A percentile compares a stretch with the other conserved stretches of the same genome.
These are phyloP conservation scores for Hypoxylon trugodes DNA, from an alignment of 495 filamentous ascomycete genomes.

Conservation along the genomic window DNA sequence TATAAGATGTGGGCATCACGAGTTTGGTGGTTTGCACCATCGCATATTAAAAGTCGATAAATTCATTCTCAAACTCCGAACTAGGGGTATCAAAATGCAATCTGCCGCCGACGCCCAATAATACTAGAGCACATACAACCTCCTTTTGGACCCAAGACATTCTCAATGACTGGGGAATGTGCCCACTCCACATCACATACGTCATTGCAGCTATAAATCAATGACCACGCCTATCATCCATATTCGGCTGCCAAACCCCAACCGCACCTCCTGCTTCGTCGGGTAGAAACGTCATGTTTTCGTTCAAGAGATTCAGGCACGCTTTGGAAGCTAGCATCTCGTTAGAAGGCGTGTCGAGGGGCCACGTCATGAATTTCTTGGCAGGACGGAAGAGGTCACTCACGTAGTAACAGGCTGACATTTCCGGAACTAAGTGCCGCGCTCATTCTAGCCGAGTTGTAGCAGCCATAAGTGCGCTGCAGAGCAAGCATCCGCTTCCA, in stretches of 20 bases:
- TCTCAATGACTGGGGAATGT: not conserved
- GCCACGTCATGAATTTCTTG: conserved; percentile 6
- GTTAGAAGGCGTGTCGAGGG: conserved; percentile 17
- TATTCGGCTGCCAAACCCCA: conserved; percentile 10
- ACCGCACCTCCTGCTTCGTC: conserved; percentile 40
- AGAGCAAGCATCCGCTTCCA: conserved; percentile 58
- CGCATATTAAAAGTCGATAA: conserved; percentile 26
- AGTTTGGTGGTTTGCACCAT: not conserved
- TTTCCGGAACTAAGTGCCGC: conserved; percentile 51
- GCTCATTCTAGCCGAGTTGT: conserved; percentile 56
- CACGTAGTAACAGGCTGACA: conserved; percentile 49
- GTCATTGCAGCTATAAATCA: not conserved
- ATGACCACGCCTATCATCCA: conserved; percentile 4
- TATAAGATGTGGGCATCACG: not conserved
- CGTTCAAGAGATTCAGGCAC: conserved; percentile 55
- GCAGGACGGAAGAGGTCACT: conserved; percentile 25
- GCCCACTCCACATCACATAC: not conserved
- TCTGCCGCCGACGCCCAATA: conserved; percentile 36
- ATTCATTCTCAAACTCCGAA: conserved; percentile 37
- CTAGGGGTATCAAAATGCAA: conserved; percentile 42
- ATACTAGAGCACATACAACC: conserved; percentile 7
- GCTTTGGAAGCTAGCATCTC: conserved; percentile 47
- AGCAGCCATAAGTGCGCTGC: conserved; percentile 54
- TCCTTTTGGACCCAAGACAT: not conserved
- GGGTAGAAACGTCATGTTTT: conserved; percentile 52